Percentiles rank a stretch among this genome's conserved stretches.
Evolutionary conservation across 2,329 filamentous ascomycete genomes (phyloP).

Genomic region (Bipolaris oryzae): DNA sequence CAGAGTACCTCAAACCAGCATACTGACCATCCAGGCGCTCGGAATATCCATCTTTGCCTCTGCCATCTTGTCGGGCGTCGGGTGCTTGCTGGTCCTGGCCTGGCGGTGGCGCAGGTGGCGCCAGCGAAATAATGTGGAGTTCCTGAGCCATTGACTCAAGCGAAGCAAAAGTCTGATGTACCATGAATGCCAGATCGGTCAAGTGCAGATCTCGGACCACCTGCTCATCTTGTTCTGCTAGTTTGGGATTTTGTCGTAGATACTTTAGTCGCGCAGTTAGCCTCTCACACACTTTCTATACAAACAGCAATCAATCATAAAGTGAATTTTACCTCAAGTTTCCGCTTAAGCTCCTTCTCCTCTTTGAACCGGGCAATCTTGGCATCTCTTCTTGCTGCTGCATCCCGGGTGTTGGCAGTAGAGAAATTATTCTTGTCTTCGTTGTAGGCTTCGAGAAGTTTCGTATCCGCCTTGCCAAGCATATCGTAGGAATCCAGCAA

Average conservation of each 20-base stretch:
- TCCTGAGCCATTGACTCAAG: constrained; percentile 90
- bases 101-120: constrained; percentile 62
- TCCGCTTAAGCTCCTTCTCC: constrained; percentile 83
- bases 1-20: constrained; percentile 55
- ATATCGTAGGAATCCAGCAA: constrained; percentile 80
- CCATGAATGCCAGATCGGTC: constrained; percentile 72
- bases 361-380: constrained; percentile 86
- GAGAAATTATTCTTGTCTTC: constrained; percentile 76
- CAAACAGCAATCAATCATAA: constrained; percentile 10
- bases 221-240: constrained; percentile 79
- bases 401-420: constrained; percentile 69
- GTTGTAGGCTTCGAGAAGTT: constrained; percentile 73
- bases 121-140: constrained; percentile 77
- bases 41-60: constrained; percentile 63
- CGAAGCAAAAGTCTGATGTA: constrained; percentile 81
- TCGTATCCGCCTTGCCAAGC: constrained; percentile 67
- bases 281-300: constrained; percentile 16
- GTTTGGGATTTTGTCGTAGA: constrained; percentile 63
- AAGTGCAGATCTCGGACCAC: constrained; percentile 79
- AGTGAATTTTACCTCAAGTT: constrained; percentile 66
- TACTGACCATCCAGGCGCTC: constrained; percentile 72
- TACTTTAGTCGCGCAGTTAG: constrained; percentile 54
- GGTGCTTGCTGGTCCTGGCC: constrained; percentile 44
- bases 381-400: constrained; percentile 73
- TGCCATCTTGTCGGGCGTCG: constrained; percentile 56